These are phyloP conservation scores for Colletotrichum sp. DNA, from an alignment of 2,329 filamentous ascomycete genomes.

Conservation along the genomic window DNA sequence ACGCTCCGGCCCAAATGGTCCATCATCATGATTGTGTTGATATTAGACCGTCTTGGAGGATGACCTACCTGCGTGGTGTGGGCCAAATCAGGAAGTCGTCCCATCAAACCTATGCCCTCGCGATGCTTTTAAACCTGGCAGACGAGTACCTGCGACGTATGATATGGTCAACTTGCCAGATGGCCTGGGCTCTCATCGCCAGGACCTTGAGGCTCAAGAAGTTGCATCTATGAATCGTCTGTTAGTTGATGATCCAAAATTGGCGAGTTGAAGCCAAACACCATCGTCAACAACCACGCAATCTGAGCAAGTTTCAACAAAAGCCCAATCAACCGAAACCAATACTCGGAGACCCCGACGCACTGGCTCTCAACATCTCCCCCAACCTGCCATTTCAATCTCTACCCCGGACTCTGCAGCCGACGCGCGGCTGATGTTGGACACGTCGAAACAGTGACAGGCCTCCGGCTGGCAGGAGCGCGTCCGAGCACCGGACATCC, in stretches of 20 bases:
- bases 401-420: background rate
- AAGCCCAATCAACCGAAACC: background rate
- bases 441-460: background rate
- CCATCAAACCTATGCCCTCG: background rate
- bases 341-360: background rate
- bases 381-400: background rate
- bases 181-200: background rate
- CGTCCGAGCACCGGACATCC: slow-evolving; percentile 5
- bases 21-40: background rate
- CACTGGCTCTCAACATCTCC: background rate
- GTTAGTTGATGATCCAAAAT: background rate
- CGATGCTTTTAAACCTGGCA: background rate
- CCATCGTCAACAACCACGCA: background rate
- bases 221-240: background rate
- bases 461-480: background rate
- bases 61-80: background rate
- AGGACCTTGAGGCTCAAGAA: background rate
- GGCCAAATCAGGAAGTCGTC: background rate
- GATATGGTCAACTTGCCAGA: background rate
- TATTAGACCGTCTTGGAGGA: rapidly evolving
- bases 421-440: background rate
- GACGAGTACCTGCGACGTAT: background rate
- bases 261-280: background rate
- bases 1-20: background rate
- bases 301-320: background rate